A percentile compares a stretch with the other conserved stretches of the same genome.
Evolutionary conservation across 2,329 filamentous ascomycete species (phyloP).

Genomic region (Stagonosporopsis rhizophila): DNA sequence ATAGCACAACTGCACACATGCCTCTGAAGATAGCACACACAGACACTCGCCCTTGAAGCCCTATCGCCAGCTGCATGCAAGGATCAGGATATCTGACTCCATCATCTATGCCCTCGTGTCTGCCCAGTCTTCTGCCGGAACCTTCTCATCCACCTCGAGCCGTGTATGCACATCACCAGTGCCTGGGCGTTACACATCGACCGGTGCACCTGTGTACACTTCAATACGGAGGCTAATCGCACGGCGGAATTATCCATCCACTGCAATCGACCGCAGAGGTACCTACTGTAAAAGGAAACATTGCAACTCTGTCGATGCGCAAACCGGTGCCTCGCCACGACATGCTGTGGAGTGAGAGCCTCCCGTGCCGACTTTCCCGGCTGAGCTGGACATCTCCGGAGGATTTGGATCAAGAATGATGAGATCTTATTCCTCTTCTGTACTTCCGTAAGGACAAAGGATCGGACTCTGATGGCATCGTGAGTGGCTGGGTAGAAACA

Average conservation of each 20-base stretch:
- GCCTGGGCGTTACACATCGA: not conserved
- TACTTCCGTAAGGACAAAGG: not conserved
- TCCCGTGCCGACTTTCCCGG: not conserved
- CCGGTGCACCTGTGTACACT: not conserved
- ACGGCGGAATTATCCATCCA: conserved; percentile 5
- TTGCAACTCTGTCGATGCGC: too few species aligned
- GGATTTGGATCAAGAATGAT: not conserved
- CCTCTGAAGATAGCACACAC: not conserved
- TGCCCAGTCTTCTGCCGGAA: not conserved
- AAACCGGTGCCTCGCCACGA: not conserved
- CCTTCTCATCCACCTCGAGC: not conserved
- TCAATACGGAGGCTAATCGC: not conserved
- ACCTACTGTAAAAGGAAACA: conserved; percentile 9
- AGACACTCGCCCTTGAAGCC: not conserved
- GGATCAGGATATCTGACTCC: not conserved
- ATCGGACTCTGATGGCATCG: not conserved
- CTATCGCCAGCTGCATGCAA: not conserved
- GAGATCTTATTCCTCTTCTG: not conserved
- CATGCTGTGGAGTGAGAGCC: too few species aligned
- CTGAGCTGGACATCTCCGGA: not conserved
- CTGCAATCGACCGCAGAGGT: conserved; percentile 3
- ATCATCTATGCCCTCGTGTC: not conserved
- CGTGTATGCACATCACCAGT: not conserved
- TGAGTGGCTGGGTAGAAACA: not conserved
- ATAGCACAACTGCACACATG: not conserved